phyloP scores from a whole-genome alignment of 2,329 filamentous ascomycete genomes.

The Penicillium corylophilum region DNA sequence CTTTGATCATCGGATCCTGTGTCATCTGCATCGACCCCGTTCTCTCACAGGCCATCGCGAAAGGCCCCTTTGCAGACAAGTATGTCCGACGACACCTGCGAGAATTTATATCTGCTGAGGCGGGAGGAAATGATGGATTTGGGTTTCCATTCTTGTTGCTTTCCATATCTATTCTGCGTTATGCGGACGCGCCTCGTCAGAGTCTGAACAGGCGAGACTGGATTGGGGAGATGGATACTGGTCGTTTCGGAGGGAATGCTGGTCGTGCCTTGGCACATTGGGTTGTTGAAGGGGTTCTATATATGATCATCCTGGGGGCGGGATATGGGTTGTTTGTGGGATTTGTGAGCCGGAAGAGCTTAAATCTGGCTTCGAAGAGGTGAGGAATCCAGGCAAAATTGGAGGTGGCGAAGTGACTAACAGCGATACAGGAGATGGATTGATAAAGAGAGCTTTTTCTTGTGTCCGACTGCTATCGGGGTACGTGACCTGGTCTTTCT shows the following conservation, averaged over 20 bases:
- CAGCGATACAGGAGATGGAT: conserved; percentile 51
- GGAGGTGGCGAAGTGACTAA: conserved; percentile 2
- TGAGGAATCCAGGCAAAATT: conserved; percentile 1
- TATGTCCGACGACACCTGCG: conserved; percentile 58
- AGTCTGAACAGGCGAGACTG: conserved; percentile 24
- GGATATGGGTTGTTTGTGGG: conserved; percentile 56
- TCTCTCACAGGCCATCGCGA: conserved; percentile 62
- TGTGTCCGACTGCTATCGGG: conserved; percentile 54
- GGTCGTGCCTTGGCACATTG: conserved; percentile 56
- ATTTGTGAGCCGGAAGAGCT: conserved; percentile 46
- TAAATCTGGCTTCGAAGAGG: conserved; percentile 43
- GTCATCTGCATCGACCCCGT: conserved; percentile 63
- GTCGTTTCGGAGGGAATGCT: conserved; percentile 53
- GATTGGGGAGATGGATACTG: conserved; percentile 44
- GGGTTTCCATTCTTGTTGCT: conserved; percentile 63
- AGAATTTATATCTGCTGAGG: conserved; percentile 63
- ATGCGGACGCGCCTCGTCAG: conserved; percentile 42
- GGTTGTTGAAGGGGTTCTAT: conserved; percentile 61
- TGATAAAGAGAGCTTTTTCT: conserved; percentile 55
- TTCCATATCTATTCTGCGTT: conserved; percentile 57
- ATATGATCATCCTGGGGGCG: conserved; percentile 56
- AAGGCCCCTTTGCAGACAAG: conserved; percentile 63
- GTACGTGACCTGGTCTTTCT: conserved; percentile 23
- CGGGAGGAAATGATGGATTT: conserved; percentile 62
- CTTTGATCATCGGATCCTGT: conserved; percentile 60